Percentiles rank a stretch among this genome's conserved stretches.
phyloP scores from a whole-genome alignment of 2,329 filamentous ascomycete genomes.

The Paraconiothyrium brasiliense region DNA sequence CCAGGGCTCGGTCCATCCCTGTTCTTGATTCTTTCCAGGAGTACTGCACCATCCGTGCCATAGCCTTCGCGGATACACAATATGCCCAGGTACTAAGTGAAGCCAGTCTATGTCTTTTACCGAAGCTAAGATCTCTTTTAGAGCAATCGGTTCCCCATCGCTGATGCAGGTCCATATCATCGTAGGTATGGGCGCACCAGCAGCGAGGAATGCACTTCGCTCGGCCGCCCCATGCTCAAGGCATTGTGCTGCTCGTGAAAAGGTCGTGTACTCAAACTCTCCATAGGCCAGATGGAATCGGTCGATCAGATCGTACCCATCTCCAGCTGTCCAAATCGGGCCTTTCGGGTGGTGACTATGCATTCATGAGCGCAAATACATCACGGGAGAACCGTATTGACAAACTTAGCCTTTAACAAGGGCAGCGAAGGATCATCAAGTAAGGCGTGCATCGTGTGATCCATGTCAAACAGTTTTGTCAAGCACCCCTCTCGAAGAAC shows the following conservation, averaged over 20 bases:
- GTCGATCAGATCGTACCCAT: slow-evolving; percentile 11
- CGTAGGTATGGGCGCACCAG: neutral
- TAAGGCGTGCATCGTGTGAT: neutral
- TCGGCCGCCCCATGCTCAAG: neutral
- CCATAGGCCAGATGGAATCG: slow-evolving; percentile 8
- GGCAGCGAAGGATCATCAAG: slow-evolving; percentile 6
- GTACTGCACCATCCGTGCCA: neutral
- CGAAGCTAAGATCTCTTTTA: neutral
- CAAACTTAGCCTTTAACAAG: neutral
- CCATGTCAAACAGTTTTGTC: slow-evolving; percentile 5
- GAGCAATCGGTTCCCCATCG: neutral
- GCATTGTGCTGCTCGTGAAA: neutral
- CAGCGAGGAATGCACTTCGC: neutral
- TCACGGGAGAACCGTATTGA: neutral
- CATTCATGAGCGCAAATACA: neutral
- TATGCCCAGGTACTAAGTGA: slow-evolving; percentile 8
- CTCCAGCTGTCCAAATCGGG: slow-evolving; percentile 4
- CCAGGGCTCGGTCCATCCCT: slow-evolving; percentile 4
- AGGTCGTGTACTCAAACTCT: slow-evolving; percentile 4
- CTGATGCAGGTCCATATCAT: slow-evolving; percentile 9
- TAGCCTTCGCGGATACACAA: neutral
- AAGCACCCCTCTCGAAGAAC: slow-evolving; percentile 3
- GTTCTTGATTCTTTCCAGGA: neutral
- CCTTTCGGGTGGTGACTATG: neutral
- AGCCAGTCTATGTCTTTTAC: slow-evolving; percentile 7